phyloP scores from a whole-genome alignment of 2,329 filamentous ascomycete species.

The Pseudodiploospora longispora region DNA sequence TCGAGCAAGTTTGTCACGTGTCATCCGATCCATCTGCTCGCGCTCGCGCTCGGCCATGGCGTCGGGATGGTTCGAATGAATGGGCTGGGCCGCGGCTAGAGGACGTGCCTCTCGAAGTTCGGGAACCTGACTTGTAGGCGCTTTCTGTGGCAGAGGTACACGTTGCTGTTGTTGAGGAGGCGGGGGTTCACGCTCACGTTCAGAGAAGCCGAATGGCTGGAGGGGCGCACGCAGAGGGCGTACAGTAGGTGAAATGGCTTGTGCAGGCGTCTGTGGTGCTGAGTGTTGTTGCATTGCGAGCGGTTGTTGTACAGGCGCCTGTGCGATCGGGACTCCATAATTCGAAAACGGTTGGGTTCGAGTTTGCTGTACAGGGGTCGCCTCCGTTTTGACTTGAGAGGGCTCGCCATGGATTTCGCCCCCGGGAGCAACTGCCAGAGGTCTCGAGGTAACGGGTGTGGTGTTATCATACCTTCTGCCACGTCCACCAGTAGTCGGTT shows the following conservation, averaged over 20 bases:
- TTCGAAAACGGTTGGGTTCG: slow-evolving; percentile 31
- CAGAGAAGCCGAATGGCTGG: slow-evolving; percentile 35
- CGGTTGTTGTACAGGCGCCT: slow-evolving; percentile 23
- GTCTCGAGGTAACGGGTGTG: slow-evolving; percentile 23
- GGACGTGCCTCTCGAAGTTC: slow-evolving; percentile 28
- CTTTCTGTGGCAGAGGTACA: slow-evolving; percentile 34
- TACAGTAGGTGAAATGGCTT: slow-evolving; percentile 38
- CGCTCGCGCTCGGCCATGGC: slow-evolving; percentile 20
- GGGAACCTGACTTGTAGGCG: slow-evolving; percentile 20
- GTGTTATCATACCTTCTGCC: slow-evolving; percentile 43
- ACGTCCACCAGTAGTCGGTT: slow-evolving; percentile 40
- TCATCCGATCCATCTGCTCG: slow-evolving; percentile 23
- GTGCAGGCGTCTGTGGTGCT: slow-evolving; percentile 29
- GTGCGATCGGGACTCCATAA: slow-evolving; percentile 40
- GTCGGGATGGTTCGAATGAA: slow-evolving; percentile 25
- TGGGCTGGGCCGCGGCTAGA: slow-evolving; percentile 26
- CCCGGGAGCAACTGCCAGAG: slow-evolving; percentile 40
- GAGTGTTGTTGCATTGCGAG: slow-evolving; percentile 27
- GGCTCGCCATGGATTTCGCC: slow-evolving; percentile 38
- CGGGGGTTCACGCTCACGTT: slow-evolving; percentile 31
- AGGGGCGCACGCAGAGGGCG: slow-evolving; percentile 36
- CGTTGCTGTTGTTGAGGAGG: slow-evolving; percentile 25
- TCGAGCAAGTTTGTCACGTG: slow-evolving; percentile 22
- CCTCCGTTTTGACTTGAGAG: slow-evolving; percentile 39
- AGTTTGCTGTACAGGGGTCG: slow-evolving; percentile 19